Evolutionary conservation across 495 filamentous ascomycete species (phyloP).

Genomic region (Xylaria sp.): DNA sequence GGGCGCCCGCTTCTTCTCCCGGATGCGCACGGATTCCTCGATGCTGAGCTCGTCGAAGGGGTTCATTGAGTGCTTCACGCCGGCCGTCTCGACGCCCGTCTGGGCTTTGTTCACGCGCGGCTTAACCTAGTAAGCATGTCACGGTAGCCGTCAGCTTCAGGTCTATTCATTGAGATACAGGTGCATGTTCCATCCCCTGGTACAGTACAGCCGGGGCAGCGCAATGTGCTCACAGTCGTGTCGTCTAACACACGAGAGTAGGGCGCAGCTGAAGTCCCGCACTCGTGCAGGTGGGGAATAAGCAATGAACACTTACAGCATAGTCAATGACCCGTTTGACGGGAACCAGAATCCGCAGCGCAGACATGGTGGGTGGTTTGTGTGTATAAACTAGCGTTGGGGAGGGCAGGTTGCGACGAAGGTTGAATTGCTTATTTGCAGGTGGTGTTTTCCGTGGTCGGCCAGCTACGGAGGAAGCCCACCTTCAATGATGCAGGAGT

Average conservation of each 20-base stretch:
- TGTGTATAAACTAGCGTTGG: neutral
- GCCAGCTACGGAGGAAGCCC: constrained; percentile 15
- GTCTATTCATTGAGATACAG: neutral
- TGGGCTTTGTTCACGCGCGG: constrained; percentile 95
- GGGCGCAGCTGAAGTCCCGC: neutral
- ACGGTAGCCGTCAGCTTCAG: neutral
- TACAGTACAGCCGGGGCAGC: neutral
- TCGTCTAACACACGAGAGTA: neutral
- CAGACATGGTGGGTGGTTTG: constrained; percentile 66
- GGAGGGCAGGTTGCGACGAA: constrained; percentile 5
- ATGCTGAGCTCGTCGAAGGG: constrained; percentile 98
- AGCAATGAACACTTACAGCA: constrained; percentile 68
- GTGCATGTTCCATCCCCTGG: neutral
- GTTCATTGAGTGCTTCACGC: constrained; percentile 97
- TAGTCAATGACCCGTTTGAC: constrained; percentile 99
- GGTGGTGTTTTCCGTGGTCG: constrained; percentile 11
- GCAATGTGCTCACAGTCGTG: neutral
- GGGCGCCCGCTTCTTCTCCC: constrained; percentile 73
- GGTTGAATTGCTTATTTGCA: neutral
- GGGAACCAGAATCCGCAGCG: constrained; percentile 91
- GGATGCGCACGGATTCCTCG: constrained; percentile 93
- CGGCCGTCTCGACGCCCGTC: constrained; percentile 88
- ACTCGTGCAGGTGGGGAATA: neutral
- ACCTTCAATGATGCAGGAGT: constrained; percentile 39
- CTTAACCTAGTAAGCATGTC: constrained; percentile 73